Evolutionary conservation across 2,329 filamentous ascomycete species (phyloP), one percentile per base, ranked within the genome.

Genomic region (Phyllosticta paracitricarpa): DNA sequence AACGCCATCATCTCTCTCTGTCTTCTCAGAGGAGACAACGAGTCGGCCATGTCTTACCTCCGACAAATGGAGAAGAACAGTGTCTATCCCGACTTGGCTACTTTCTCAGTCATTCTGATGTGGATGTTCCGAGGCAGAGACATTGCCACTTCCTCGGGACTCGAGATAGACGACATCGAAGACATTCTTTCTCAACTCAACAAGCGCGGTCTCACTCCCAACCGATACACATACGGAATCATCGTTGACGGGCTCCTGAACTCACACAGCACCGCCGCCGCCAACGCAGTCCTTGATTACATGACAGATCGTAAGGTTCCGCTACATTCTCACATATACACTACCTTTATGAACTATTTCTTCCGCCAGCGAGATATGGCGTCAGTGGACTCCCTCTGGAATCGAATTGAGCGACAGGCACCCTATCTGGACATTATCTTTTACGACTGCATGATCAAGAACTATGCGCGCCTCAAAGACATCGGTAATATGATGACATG

Each of bases 91-190:
- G 84, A 91, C 70, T 77, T 80, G n/a, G 81, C 81, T 5, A 94
- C 90, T 0, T 89, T 89, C 71, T 89, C 85, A 24, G 84, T 90
- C 64, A 79, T 94, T 61, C 77, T 94, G 7, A 84, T 88, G 52
- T 82, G 75, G 22, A 68, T 80, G 19, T 79, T 82, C 66, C 81
- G 68, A 72, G 82, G 63, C 75, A 83, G 67, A 68, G 75, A 64
- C 66, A 73, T 83, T 52, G 68, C 73, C 9, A 48, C 40, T n/a
- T 14, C 14, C 5, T 4, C 17, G n/a, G 40, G 40, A 48, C 40
- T 48, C 14, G 12, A 48, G n/a, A n/a, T 48, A 14, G 40, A 17
- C 40, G 40, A 48, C 40, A 48, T 48, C n/a, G 40, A 48, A 48
- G 40, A n/a, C 25, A 33, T 57, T 14, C 52, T 56, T 10, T 4